Evolutionary conservation across 2,329 filamentous ascomycete genomes (phyloP).

Genomic region (Pseudocercospora fuligena): DNA sequence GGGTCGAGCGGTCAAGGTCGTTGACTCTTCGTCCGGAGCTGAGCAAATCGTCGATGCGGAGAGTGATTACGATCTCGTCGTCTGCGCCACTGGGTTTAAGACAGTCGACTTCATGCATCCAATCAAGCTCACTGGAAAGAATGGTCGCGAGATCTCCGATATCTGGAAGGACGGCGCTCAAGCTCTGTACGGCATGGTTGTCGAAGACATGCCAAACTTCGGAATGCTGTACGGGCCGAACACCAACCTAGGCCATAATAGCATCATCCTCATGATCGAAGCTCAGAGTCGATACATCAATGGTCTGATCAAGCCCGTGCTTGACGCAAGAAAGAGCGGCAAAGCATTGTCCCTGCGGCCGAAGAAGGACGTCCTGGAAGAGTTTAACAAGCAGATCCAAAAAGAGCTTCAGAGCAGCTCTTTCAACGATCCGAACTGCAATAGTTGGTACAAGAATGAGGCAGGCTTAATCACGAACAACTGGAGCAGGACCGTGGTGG

Average conservation of each 20-base stretch:
- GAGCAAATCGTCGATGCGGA: constrained; percentile 22
- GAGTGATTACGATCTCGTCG: constrained; percentile 58
- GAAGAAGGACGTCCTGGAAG: constrained; percentile 44
- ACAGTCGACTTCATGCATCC: constrained; percentile 64
- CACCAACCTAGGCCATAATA: constrained; percentile 57
- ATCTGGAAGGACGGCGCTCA: constrained; percentile 61
- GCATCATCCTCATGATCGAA: constrained; percentile 67
- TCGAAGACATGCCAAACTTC: constrained; percentile 61
- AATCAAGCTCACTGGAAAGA: constrained; percentile 56
- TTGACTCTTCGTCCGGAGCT: constrained; percentile 25
- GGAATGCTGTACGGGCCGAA: constrained; percentile 64
- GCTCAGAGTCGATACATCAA: constrained; percentile 61
- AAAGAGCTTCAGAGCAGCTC: constrained; percentile 47
- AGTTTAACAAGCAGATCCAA: constrained; percentile 56
- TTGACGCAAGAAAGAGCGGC: constrained; percentile 50
- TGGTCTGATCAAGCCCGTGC: constrained; percentile 54
- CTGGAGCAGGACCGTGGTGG: constrained; percentile 58
- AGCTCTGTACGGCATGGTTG: constrained; percentile 56
- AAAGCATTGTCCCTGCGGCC: constrained; percentile 54
- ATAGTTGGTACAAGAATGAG: constrained; percentile 62
- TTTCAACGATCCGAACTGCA: constrained; percentile 61
- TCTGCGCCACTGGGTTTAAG: constrained; percentile 64
- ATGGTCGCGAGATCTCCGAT: constrained; percentile 50
- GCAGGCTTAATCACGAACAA: constrained; percentile 63
- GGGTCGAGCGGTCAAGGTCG: constrained; percentile 53